A percentile compares a stretch with the other conserved stretches of the same genome.
Evolutionary conservation across 208 protist species (phyloP).

Genomic region (Crithidia brevicula): DNA sequence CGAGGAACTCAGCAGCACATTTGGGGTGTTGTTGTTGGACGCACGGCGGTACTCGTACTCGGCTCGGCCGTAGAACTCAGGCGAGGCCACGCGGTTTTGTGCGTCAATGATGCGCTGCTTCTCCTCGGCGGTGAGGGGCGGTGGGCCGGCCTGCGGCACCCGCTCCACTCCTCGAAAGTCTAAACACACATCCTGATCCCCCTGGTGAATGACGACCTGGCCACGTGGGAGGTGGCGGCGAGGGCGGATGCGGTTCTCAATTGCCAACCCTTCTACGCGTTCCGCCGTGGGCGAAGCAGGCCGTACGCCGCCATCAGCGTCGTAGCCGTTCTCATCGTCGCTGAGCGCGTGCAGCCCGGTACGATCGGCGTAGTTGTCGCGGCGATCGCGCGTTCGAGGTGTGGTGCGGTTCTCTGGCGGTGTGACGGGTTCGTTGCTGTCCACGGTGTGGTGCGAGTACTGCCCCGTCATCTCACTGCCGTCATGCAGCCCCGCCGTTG

Average conservation of each 20-base stretch:
- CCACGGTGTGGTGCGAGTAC: slow-evolving; percentile 3
- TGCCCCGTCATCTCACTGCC: not conserved
- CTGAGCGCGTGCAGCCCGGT: not conserved
- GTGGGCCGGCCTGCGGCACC: slow-evolving; percentile 54
- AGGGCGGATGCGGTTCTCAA: slow-evolving; percentile 54
- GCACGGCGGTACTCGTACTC: slow-evolving; percentile 30
- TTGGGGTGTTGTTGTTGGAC: slow-evolving; percentile 26
- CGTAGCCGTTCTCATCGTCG: not conserved
- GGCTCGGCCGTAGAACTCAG: slow-evolving; percentile 43
- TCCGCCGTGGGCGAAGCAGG: slow-evolving; percentile 28
- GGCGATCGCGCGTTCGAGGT: slow-evolving; percentile 4
- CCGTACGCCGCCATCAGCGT: slow-evolving; percentile 7
- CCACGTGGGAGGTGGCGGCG: slow-evolving; percentile 37
- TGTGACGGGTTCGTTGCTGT: not conserved
- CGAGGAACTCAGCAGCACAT: slow-evolving; percentile 26
- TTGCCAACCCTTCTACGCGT: slow-evolving; percentile 37
- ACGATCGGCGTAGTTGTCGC: slow-evolving; percentile 34
- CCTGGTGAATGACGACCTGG: slow-evolving; percentile 35
- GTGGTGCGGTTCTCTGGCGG: not conserved
- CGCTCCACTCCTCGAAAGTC: slow-evolving; percentile 35
- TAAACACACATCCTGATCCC: slow-evolving; percentile 33
- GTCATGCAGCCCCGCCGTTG: not conserved
- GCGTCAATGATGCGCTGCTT: slow-evolving; percentile 37
- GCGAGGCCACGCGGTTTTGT: slow-evolving; percentile 48
- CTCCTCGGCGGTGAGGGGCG: slow-evolving; percentile 43